These are phyloP conservation scores for Jamesozyma jinghongensis DNA, from an alignment of 805 yeast species.

Conservation along the genomic window DNA sequence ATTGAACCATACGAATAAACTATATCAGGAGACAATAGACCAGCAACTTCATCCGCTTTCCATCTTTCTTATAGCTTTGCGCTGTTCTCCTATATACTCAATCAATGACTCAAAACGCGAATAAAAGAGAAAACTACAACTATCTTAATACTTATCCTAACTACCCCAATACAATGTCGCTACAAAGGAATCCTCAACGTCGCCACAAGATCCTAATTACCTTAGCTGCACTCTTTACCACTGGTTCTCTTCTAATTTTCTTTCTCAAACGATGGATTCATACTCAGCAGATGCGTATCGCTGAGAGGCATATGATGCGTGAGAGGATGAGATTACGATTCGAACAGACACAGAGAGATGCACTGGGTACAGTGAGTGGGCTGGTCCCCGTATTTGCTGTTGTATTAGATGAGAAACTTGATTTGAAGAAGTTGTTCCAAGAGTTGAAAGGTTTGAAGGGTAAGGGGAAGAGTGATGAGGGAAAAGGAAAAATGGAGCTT, in stretches of 20 bases:
- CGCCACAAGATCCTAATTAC: not conserved
- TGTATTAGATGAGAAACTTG: conserved; percentile 20
- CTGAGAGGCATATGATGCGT: conserved; percentile 50
- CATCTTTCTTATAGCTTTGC: no score
- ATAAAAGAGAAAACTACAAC: no score
- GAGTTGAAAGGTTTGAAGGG: conserved; percentile 20
- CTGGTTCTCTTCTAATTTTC: conserved; percentile 22
- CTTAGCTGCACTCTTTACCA: conserved; percentile 15
- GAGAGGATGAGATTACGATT: conserved; percentile 74
- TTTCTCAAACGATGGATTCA: conserved; percentile 26
- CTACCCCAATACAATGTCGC: not conserved
- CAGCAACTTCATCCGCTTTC: no score
- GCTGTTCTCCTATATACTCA: no score
- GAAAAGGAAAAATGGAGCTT: conserved; percentile 50
- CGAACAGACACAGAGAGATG: conserved; percentile 86
- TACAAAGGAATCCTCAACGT: not conserved
- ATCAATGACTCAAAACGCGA: no score
- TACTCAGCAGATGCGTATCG: conserved; percentile 38
- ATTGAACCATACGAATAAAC: no score
- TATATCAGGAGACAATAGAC: no score
- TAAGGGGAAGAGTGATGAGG: conserved; percentile 1
- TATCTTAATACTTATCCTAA: not conserved
- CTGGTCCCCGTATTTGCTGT: conserved; percentile 65
- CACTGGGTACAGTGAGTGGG: conserved; percentile 73
- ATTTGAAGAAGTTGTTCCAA: conserved; percentile 21